phyloP scores from a whole-genome alignment of 805 yeast genomes.

The Zygosaccharomyces bisporus region DNA sequence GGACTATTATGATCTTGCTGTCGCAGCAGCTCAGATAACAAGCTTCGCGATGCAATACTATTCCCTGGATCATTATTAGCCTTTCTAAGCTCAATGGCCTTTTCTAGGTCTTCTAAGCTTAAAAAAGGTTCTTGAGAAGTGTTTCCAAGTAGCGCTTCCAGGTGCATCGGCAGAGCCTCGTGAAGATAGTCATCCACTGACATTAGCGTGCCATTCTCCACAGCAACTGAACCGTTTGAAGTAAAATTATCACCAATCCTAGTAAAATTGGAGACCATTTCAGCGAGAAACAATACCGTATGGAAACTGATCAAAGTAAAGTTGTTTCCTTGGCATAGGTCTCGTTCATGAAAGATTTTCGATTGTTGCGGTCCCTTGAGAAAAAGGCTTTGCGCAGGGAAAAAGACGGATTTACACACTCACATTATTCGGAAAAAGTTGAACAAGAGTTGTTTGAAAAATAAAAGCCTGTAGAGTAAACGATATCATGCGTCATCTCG shows the following conservation, averaged over 20 bases:
- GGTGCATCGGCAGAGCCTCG: constrained; percentile 36
- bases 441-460: not conserved
- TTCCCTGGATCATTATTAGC: not conserved
- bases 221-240: not conserved
- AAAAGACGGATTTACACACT: too few relatives aligned
- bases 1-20: constrained; percentile 9
- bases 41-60: not conserved
- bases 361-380: not conserved
- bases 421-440: too few relatives aligned
- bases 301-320: not conserved
- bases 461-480: not conserved
- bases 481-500: too few relatives aligned
- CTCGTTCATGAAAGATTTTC: too few relatives aligned
- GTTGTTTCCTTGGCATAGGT: not conserved
- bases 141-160: constrained; percentile 34
- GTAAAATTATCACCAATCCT: not conserved
- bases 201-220: constrained; percentile 25
- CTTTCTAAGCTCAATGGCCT: not conserved
- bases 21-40: constrained; percentile 5
- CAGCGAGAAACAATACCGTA: not conserved
- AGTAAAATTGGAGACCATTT: constrained; percentile 1
- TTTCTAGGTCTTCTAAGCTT: constrained; percentile 1
- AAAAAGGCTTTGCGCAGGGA: too few relatives aligned
- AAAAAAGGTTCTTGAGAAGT: constrained; percentile 13
- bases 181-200: constrained; percentile 39